phyloP scores from a whole-genome alignment of 345 rosid species.

The Syzygium oleosum region DNA sequence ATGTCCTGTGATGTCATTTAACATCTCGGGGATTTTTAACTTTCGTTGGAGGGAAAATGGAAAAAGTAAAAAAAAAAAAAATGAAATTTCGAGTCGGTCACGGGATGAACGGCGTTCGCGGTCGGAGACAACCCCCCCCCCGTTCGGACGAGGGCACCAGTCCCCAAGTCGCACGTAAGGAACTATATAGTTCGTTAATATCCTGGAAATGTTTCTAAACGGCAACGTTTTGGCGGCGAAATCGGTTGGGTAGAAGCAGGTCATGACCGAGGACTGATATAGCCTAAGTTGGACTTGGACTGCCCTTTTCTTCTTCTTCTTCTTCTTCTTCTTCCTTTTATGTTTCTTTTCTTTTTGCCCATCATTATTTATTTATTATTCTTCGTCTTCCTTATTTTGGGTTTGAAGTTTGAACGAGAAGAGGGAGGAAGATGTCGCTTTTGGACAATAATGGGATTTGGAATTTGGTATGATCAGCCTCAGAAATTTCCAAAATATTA shows the following conservation, averaged over 20 bases:
- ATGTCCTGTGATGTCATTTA: neutral
- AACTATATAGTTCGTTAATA: neutral
- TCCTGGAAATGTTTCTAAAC: neutral
- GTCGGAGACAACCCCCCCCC: neutral
- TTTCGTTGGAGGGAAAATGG: neutral
- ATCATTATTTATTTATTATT: neutral
- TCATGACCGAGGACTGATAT: neutral
- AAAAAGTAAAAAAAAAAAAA: rapidly evolving
- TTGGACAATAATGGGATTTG: neutral
- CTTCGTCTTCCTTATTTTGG: neutral
- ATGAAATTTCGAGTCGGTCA: neutral
- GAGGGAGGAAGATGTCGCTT: neutral
- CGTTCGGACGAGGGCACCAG: neutral
- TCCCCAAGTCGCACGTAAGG: neutral
- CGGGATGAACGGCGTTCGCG: neutral
- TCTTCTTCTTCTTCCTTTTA: neutral
- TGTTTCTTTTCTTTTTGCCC: neutral
- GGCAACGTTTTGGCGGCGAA: neutral
- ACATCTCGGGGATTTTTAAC: neutral
- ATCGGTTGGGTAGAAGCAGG: neutral
- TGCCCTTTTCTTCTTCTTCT: neutral
- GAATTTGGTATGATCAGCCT: neutral
- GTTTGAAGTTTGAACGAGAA: neutral
- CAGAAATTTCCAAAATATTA: too few species aligned
- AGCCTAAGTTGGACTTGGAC: neutral